phyloP scores from a whole-genome alignment of 2,329 filamentous ascomycete species.

The Hirsutella thompsonii region DNA sequence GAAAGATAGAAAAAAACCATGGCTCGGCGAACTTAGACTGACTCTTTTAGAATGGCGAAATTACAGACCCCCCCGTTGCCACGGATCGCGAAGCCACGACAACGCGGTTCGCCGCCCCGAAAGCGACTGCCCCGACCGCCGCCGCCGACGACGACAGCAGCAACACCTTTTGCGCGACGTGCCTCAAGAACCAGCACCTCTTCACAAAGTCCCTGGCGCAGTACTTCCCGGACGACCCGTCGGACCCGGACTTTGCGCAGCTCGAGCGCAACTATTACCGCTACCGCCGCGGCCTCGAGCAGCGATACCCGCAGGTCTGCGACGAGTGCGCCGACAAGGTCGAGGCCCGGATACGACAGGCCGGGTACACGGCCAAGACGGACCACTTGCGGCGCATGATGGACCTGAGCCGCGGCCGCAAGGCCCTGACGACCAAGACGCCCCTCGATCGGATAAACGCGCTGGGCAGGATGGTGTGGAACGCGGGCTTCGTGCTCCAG shows the following conservation, averaged over 20 bases:
- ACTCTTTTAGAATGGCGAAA: slow-evolving; percentile 60
- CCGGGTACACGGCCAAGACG: slow-evolving; percentile 73
- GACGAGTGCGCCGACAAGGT: slow-evolving; percentile 65
- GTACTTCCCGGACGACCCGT: slow-evolving; percentile 55
- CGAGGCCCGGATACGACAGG: slow-evolving; percentile 52
- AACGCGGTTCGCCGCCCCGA: slow-evolving; percentile 33
- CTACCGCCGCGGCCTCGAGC: slow-evolving; percentile 62
- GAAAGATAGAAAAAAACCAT: no score
- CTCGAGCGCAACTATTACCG: slow-evolving; percentile 56
- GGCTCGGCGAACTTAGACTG: neutral
- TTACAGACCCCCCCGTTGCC: slow-evolving; percentile 69
- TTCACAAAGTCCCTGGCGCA: slow-evolving; percentile 64
- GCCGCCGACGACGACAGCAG: no score
- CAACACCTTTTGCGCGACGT: slow-evolving; percentile 57
- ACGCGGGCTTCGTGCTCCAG: slow-evolving; percentile 31
- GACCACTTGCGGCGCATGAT: slow-evolving; percentile 67
- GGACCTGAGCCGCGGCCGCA: slow-evolving; percentile 41
- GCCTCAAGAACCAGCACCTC: slow-evolving; percentile 79
- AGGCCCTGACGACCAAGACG: slow-evolving; percentile 16
- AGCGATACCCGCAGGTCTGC: slow-evolving; percentile 82
- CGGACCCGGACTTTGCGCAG: slow-evolving; percentile 54
- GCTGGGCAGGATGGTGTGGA: slow-evolving; percentile 34
- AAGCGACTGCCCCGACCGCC: slow-evolving; percentile 14
- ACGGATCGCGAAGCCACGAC: slow-evolving; percentile 29
- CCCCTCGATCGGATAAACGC: slow-evolving; percentile 28